Base-by-base conservation (phyloP, 2,329 filamentous ascomycete genomes). In the Cladosporium austrohemisphaericum region DNA sequence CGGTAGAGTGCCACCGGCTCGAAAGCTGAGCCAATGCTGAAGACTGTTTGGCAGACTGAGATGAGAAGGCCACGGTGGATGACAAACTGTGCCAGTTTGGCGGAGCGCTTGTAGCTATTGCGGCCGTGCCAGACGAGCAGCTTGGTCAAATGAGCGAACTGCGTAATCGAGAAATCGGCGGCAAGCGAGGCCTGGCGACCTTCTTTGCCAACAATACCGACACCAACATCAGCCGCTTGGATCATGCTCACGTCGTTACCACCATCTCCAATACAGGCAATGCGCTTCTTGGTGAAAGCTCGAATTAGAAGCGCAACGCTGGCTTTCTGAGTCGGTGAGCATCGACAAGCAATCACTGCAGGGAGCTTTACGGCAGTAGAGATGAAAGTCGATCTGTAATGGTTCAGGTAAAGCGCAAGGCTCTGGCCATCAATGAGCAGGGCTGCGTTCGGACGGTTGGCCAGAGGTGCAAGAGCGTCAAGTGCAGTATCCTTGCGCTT, bases 161-260 rank as follows among this genome's bases (percentile, higher is more conserved):
- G 91, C 52, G 90, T 88, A 59, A 98, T 95, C 52, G 86, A 93
- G 69, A 98, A 98, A 67, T 98, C 93, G 9, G 93, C 94, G 0
- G 94, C 94, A 38, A 98, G 77, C 63, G 86, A 93, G 28, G 93
- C 93, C 73, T 98, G 93, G 18, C 88, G 83, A 26, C 93, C 93
- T 73, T 98, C 93, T 73, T 98, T 98, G 52, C 93, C 93, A 1
- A 97, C 93, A 54, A 98, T 98, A 53, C 93, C 93, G 20, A 98
- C 92, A 53, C 94, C 94, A 0, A 98, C 91, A 63, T 98, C 93
- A 1, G 94, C 93, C 6, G 93, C 92, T 74, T 97, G 93, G 59
- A 98, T 98, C 93, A 98, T 98, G 58, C 86, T 92, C 4, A 98
- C 93, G 66, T 98, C 94, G 70, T 98, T 98, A 60, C 94, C 93